Base-by-base conservation (phyloP, 1,284 basidiomycete genomes). In the Tilletia indica region DNA sequence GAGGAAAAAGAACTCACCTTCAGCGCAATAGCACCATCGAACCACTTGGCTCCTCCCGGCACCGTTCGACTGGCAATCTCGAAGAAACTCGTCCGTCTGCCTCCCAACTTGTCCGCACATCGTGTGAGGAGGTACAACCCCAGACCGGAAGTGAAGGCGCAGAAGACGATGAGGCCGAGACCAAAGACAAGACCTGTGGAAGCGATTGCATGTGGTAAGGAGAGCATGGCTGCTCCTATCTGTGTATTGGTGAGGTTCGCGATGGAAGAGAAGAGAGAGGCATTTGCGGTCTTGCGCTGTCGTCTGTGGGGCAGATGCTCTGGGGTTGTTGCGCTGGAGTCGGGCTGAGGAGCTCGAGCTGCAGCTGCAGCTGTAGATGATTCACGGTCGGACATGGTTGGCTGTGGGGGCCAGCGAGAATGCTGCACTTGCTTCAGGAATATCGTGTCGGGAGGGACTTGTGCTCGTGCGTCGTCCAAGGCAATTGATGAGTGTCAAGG, bases 1-100 rank as follows among this genome's bases (percentile, higher is more conserved):
- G 25, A 14, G 1, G 67, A 6, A 14, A 31, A 31, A 0, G 25
- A 31, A 31, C 75, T 56, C 38, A 77, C 73, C 68, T 84, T 84
- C 84, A 92, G 91, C 2, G 94, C 95, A 79, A 99, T 97, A 6
- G 96, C 95, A 2, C 91, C 89, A 85, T 99, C 93, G 79, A 96
- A 94, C 83, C 93, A 92, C 70, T 93, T 87, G 0, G 92, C 91
- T 0, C 91, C 91, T 48, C 87, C 88, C 21, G 93, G 93, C 80
- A 81, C 67, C 14, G 77, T 75, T 58, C 75, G 71, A 19, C 70
- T 73, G 2, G 81, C 78, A 21, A 84, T 74, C 34, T 78, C 78
- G 64, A 79, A 77, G 70, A 82, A 77, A 64, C 73, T 75, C 48
- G 71, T 73, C 69, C 76, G 76, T 14, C 77, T 71, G 9, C 82